Evolutionary conservation across 2,329 filamentous ascomycete species (phyloP).

Genomic region (Diaporthe sp.): DNA sequence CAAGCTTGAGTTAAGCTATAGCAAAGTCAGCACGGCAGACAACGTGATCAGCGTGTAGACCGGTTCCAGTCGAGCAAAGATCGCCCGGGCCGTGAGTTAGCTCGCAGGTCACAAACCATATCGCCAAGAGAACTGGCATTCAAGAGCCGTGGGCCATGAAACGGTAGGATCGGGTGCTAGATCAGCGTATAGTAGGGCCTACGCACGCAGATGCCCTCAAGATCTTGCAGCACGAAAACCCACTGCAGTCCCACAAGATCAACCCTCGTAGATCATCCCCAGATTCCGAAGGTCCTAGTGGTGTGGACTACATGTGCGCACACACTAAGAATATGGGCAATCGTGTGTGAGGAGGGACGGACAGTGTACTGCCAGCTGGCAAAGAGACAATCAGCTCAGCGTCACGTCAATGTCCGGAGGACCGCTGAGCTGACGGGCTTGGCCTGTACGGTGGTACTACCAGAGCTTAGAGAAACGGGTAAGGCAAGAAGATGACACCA

Average conservation of each 20-base stretch:
- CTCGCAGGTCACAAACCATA: neutral
- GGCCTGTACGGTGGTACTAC: neutral
- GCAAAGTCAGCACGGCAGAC: neutral
- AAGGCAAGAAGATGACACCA: neutral
- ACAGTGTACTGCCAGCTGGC: neutral
- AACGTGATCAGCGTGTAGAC: neutral
- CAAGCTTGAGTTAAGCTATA: neutral
- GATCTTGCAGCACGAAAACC: neutral
- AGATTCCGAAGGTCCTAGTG: neutral
- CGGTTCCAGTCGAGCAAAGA: neutral
- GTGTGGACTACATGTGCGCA: neutral
- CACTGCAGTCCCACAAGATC: neutral
- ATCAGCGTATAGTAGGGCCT: neutral
- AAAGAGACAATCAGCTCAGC: neutral
- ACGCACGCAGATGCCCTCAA: neutral
- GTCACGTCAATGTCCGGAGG: neutral
- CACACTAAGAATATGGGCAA: neutral
- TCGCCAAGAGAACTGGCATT: neutral
- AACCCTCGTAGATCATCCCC: neutral
- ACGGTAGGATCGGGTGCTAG: neutral
- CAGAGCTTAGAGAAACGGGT: neutral
- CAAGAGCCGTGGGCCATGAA: neutral
- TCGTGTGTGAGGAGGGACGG: neutral
- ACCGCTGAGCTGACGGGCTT: neutral
- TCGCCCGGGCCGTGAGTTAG: conserved; percentile 14